Evolutionary conservation across 345 rosid species (phyloP).

Genomic region (Hevea brasiliensis): DNA sequence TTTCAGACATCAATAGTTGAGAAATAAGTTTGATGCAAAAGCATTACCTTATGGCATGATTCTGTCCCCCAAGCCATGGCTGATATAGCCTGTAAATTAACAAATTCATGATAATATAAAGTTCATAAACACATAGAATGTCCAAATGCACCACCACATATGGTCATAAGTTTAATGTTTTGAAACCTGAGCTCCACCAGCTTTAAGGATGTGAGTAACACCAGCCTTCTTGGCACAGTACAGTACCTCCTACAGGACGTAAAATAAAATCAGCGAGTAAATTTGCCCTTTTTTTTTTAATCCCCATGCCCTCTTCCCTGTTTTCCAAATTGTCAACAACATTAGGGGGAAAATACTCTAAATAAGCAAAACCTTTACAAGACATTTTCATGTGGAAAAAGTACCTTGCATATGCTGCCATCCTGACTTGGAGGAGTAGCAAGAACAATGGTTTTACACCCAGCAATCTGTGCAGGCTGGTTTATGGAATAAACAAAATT

Average conservation of each 20-base stretch:
- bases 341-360: not conserved
- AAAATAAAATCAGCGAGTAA: not conserved
- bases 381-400: not conserved
- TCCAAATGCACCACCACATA: not conserved
- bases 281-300: not conserved
- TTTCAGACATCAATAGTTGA: not conserved
- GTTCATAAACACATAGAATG: not conserved
- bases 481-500: slow-evolving; percentile 18
- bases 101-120: not conserved
- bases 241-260: slow-evolving; percentile 61
- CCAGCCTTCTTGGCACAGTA: slow-evolving; percentile 93
- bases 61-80: slow-evolving; percentile 99
- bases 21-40: not conserved
- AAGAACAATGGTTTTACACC: slow-evolving; percentile 80
- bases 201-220: slow-evolving; percentile 92
- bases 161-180: slow-evolving; percentile 5
- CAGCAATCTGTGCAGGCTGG: slow-evolving; percentile 96
- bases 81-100: slow-evolving; percentile 66
- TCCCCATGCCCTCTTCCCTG: not conserved
- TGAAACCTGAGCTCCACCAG: slow-evolving; percentile 93
- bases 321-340: not conserved
- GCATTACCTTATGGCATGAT: slow-evolving; percentile 86
- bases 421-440: slow-evolving; percentile 85
- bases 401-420: slow-evolving; percentile 88
- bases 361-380: not conserved